These are phyloP conservation scores for Aureobasidium namibiae DNA, from an alignment of 2,329 filamentous ascomycete species.

Conservation along the genomic window DNA sequence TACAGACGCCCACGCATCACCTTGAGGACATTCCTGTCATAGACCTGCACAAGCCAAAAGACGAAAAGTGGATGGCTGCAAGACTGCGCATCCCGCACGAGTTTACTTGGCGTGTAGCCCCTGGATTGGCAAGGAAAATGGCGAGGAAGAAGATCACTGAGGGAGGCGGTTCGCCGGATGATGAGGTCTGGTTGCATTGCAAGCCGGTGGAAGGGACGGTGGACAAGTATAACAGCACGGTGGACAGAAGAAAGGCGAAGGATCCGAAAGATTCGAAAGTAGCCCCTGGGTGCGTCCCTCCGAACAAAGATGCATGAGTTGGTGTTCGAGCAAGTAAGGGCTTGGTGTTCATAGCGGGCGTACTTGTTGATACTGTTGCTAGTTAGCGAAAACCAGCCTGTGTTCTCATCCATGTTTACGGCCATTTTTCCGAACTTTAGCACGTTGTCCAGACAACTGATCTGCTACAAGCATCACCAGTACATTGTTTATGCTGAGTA, in stretches of 20 bases:
- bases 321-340: not conserved
- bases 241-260: not conserved
- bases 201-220: conserved; percentile 24
- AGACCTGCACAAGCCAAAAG: conserved; percentile 40
- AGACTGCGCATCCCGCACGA: conserved; percentile 52
- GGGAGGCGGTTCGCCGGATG: conserved; percentile 31
- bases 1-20: conserved; percentile 29
- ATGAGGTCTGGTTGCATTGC: conserved; percentile 49
- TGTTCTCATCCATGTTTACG: not conserved
- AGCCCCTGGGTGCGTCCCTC: not conserved
- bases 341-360: not conserved
- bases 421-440: not conserved
- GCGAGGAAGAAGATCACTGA: conserved; percentile 28
- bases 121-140: conserved; percentile 35
- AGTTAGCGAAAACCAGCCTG: not conserved
- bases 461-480: too few relatives aligned
- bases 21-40: conserved; percentile 43
- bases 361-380: not conserved
- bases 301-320: not conserved
- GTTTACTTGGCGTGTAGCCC: conserved; percentile 41
- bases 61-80: conserved; percentile 50
- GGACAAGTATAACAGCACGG: not conserved
- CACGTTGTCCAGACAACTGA: not conserved
- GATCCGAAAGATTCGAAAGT: not conserved
- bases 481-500: too few relatives aligned